phyloP scores from a whole-genome alignment of 78 protist species.

The Isochrysis galbana region DNA sequence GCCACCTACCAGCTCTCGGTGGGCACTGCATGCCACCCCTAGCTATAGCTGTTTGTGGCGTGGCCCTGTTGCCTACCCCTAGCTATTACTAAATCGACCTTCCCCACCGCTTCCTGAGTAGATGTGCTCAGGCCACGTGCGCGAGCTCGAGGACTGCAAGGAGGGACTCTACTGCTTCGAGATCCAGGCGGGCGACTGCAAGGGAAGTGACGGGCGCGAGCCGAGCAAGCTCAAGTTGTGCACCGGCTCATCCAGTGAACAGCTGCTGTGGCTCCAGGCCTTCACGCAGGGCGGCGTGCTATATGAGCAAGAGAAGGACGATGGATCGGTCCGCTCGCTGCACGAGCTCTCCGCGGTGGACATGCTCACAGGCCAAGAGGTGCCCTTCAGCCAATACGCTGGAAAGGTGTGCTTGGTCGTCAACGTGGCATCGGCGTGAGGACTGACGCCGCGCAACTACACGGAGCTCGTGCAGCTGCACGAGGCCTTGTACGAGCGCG shows the following conservation, averaged over 20 bases:
- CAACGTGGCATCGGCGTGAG: not conserved
- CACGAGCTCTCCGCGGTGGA: not conserved
- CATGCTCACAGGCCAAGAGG: not conserved
- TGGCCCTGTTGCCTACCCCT: no score
- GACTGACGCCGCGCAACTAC: conserved; percentile 2
- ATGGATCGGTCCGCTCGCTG: not conserved
- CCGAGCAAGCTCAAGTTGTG: not conserved
- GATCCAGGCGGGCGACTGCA: not conserved
- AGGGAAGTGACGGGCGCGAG: not conserved
- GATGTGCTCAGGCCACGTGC: not conserved
- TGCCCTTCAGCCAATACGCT: not conserved
- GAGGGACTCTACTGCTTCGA: not conserved
- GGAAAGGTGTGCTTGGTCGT: not conserved
- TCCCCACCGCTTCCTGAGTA: no score
- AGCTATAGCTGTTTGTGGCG: no score
- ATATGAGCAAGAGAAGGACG: not conserved
- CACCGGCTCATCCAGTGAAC: not conserved
- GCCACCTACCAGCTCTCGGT: not conserved
- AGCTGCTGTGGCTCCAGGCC: not conserved
- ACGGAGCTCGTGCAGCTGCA: not conserved
- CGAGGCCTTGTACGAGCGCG: not conserved
- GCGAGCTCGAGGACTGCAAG: not conserved
- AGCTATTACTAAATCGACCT: no score
- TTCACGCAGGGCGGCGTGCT: not conserved
- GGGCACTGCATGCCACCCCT: no score